Evolutionary conservation across 306 rosid species (phyloP), one percentile per base, ranked within the genome.

Genomic region (Pterocarpus macrocarpus): DNA sequence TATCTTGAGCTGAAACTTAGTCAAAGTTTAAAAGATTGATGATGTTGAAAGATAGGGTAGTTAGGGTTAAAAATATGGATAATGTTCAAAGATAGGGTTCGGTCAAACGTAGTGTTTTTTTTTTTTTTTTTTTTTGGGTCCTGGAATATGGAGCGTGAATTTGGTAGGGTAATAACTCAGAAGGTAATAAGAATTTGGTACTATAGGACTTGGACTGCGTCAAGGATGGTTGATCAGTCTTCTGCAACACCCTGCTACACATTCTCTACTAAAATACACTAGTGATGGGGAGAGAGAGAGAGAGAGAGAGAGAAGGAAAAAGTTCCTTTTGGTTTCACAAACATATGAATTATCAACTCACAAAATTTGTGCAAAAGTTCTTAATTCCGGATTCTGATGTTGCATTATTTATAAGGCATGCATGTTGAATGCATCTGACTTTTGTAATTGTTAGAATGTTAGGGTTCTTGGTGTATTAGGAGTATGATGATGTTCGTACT

Each of bases 301-400:
- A 5, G 12, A 6, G 53, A 12, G 53, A 4, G 14, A 9, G 16
- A 35, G n/a, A 68, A 12, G 17, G 36, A 67, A 11, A 52, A 13
- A 5, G 53, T 15, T 56, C 28, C 68, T n/a, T 35, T 15, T 72
- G 45, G 50, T 72, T 78, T 78, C 43, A 0, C 28, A 5, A 30
- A 33, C 53, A 15, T 32, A 5, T 69, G 9, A 70, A 49, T 70
- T 56, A 68, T 11, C 45, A 57, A 14, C 15, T 73, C 62, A 50
- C 6, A 30, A 22, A 52, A 16, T 71, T 14, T 77, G 75, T 64
- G 63, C 7, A 39, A 2, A 77, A 50, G 59, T n/a, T 82, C 67
- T 76, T 52, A 49, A 63, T 77, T 53, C 45, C 52, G 16, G 69
- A 38, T 77, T 82, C 53, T 73, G 62, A 41, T 64, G 28, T 81